A percentile compares a stretch with the other conserved stretches of the same genome.
Evolutionary conservation across 805 yeast species (phyloP).

Genomic region (Teunomyces panamensis): DNA sequence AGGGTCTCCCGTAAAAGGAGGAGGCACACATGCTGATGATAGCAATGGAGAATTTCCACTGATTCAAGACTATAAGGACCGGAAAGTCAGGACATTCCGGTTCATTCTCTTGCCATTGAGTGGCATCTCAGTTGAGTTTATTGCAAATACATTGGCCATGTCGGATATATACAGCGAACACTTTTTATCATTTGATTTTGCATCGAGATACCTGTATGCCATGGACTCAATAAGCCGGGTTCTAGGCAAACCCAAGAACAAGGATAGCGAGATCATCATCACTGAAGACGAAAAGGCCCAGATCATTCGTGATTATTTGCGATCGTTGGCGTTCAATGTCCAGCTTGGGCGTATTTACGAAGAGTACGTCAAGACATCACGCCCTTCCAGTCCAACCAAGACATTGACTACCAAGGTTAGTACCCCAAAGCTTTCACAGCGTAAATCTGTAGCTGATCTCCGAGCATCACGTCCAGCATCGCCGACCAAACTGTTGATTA

Average conservation of each 20-base stretch:
- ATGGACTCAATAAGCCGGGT: constrained; percentile 21
- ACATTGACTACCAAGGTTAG: neutral
- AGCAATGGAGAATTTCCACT: constrained; percentile 13
- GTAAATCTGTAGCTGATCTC: constrained; percentile 5
- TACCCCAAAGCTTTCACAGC: constrained; percentile 5
- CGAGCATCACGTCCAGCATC: constrained; percentile 8
- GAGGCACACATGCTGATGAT: neutral
- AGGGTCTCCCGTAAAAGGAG: constrained; percentile 17
- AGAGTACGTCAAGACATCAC: constrained; percentile 17
- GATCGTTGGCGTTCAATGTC: constrained; percentile 53
- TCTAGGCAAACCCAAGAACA: neutral
- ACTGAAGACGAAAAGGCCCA: constrained; percentile 34
- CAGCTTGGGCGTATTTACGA: constrained; percentile 66
- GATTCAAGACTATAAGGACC: constrained; percentile 22
- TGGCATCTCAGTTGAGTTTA: constrained; percentile 13
- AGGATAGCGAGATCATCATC: constrained; percentile 7
- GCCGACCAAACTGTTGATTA: constrained; percentile 11
- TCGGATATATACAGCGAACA: constrained; percentile 62
- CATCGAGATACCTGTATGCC: constrained; percentile 38
- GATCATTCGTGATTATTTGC: constrained; percentile 49
- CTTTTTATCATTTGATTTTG: constrained; percentile 30
- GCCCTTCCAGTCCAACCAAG: constrained; percentile 6
- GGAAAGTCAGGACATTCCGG: constrained; percentile 16
- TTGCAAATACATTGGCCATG: constrained; percentile 32
- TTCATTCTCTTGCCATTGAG: constrained; percentile 21